A percentile compares a stretch with the other conserved stretches of the same genome.
These are phyloP conservation scores for Pleurostoma richardsiae DNA, from an alignment of 2,329 filamentous ascomycete species.

Conservation along the genomic window DNA sequence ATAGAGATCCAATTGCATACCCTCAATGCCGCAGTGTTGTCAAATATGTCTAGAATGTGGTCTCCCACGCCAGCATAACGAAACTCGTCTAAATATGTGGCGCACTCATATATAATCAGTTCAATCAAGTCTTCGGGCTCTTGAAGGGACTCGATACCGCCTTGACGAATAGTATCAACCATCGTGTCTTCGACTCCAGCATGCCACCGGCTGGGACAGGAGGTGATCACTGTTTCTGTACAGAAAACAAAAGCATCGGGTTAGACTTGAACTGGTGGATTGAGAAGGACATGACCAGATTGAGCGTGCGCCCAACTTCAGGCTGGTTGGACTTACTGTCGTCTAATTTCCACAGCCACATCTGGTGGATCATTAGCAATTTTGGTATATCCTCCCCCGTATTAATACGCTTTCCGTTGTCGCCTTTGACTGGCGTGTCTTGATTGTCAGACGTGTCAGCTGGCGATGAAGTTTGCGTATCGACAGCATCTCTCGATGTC, in stretches of 20 bases:
- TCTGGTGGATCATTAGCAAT: slow-evolving; percentile 11
- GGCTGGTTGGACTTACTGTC: slow-evolving; percentile 6
- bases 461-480: no score
- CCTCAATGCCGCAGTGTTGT: slow-evolving; percentile 4
- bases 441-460: no score
- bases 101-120: slow-evolving; percentile 6
- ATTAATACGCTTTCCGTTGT: no score
- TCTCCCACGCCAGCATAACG: slow-evolving; percentile 9
- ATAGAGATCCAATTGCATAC: neutral
- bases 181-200: slow-evolving; percentile 6
- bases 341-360: slow-evolving; percentile 15
- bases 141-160: slow-evolving; percentile 1
- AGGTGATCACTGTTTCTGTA: slow-evolving; percentile 10
- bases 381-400: neutral
- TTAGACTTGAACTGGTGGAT: neutral
- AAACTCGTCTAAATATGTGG: slow-evolving; percentile 8
- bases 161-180: slow-evolving; percentile 11
- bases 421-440: no score
- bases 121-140: slow-evolving; percentile 8
- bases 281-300: no score
- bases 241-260: neutral
- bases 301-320: no score
- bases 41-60: slow-evolving; percentile 11
- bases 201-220: slow-evolving; percentile 7
- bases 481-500: no score